Conservation (phyloP, 306 rosid species). For the Aeschynomene evenia region DNA sequence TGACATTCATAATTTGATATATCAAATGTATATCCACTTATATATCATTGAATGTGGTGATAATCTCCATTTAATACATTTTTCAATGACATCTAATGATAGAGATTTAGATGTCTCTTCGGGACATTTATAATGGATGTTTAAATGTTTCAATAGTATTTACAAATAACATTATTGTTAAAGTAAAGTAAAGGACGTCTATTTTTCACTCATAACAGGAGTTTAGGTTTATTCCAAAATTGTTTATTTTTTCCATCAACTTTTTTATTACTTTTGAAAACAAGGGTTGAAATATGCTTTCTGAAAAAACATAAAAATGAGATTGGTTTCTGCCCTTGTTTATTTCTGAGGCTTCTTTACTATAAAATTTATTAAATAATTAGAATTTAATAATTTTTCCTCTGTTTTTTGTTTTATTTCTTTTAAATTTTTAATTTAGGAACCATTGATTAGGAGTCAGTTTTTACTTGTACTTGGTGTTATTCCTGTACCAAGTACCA, state of each 20-base stretch:
- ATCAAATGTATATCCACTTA: too few species aligned
- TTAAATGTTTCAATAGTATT: too few species aligned
- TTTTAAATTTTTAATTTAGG: too few species aligned
- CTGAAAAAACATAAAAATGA: not conserved
- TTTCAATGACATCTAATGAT: too few species aligned
- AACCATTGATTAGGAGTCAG: not conserved
- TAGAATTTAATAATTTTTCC: not conserved
- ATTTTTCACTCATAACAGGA: not conserved
- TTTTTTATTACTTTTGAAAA: not conserved
- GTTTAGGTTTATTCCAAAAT: not conserved
- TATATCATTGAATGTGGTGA: too few species aligned
- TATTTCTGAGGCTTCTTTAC: not conserved
- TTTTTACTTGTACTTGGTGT: not conserved
- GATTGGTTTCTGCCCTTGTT: not conserved
- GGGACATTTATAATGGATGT: too few species aligned
- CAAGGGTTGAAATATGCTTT: not conserved
- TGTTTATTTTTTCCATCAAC: not conserved
- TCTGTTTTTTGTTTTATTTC: too few species aligned
- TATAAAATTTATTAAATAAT: not conserved
- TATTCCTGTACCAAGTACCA: too few species aligned
- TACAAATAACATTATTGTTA: too few species aligned
- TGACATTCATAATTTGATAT: too few species aligned
- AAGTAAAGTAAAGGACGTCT: not conserved
- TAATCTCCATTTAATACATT: too few species aligned
- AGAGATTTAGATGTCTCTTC: too few species aligned